Evolutionary conservation across 2,329 filamentous ascomycete species (phyloP).

Genomic region (Malbranchea cinnamomea): DNA sequence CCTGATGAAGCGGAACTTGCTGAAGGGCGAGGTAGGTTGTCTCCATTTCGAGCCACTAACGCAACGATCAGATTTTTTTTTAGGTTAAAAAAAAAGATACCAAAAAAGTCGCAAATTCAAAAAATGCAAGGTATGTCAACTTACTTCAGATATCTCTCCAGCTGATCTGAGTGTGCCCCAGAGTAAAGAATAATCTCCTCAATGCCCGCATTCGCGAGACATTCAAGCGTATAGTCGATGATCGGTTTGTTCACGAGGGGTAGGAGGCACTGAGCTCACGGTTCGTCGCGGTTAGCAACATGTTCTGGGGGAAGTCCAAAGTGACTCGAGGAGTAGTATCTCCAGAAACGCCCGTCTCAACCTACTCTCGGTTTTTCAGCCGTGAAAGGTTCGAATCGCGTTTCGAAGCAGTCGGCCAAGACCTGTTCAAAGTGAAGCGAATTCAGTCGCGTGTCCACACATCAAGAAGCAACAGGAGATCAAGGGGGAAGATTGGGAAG

Average conservation of each 20-base stretch:
- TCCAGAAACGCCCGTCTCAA: conserved; percentile 7
- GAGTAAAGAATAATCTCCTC: conserved; percentile 88
- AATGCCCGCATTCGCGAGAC: conserved; percentile 88
- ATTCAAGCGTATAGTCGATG: conserved; percentile 96
- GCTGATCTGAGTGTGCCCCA: conserved; percentile 68
- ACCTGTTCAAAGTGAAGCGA: conserved; percentile 38
- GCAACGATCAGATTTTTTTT: conserved; percentile 1
- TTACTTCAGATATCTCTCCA: conserved; percentile 70
- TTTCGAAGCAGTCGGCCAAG: conserved; percentile 88
- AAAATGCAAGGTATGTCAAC: conserved; percentile 11
- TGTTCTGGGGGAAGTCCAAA: too few species aligned
- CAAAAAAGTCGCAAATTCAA: not conserved
- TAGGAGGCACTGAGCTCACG: conserved; percentile 57
- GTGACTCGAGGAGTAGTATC: not conserved
- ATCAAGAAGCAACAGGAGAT: too few species aligned
- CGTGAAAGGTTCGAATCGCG: conserved; percentile 77
- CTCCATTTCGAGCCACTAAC: conserved; percentile 56
- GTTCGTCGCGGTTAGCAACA: too few species aligned
- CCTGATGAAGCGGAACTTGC: conserved; percentile 66
- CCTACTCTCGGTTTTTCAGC: conserved; percentile 73
- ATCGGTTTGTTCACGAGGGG: conserved; percentile 85
- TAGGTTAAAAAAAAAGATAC: not conserved
- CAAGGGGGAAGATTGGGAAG: too few species aligned
- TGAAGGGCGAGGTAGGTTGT: conserved; percentile 62
- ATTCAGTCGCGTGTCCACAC: not conserved